A percentile compares a stretch with the other conserved stretches of the same genome.
phyloP scores from a whole-genome alignment of 2,329 filamentous ascomycete species.

The Parafenestella ontariensis region DNA sequence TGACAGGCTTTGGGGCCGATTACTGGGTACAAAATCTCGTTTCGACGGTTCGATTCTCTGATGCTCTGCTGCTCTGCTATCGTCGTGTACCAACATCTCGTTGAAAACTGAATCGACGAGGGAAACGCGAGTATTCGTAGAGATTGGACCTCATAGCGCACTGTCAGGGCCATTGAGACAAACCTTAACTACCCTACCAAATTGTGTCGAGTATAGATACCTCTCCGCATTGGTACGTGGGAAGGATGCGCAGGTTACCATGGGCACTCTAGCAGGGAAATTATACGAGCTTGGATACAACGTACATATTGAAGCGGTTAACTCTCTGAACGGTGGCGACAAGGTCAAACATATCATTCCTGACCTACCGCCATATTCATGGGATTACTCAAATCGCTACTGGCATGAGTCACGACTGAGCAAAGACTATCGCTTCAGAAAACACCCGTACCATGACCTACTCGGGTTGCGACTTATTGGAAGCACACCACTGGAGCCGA shows the following conservation, averaged over 20 bases:
- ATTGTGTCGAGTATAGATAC: neutral
- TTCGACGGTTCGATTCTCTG: neutral
- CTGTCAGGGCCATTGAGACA: neutral
- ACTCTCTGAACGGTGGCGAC: neutral
- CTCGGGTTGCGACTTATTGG: constrained; percentile 2
- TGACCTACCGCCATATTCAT: constrained; percentile 35
- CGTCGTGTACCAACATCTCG: too few relatives aligned
- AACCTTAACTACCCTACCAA: neutral
- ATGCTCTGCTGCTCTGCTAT: neutral
- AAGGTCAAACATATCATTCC: neutral
- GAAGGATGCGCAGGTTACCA: too few relatives aligned
- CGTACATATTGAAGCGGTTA: neutral
- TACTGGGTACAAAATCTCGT: neutral
- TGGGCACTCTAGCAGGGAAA: neutral
- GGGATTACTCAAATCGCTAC: constrained; percentile 33
- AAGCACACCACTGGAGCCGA: constrained; percentile 4
- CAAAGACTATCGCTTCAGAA: constrained; percentile 8
- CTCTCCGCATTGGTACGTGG: neutral
- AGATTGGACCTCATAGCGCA: neutral
- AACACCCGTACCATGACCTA: constrained; percentile 9
- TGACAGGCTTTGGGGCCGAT: neutral
- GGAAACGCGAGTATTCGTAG: too few relatives aligned
- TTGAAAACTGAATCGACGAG: too few relatives aligned
- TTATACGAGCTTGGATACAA: neutral
- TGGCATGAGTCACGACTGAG: constrained; percentile 26